Evolutionary conservation across 2,329 filamentous ascomycete genomes (phyloP).

Genomic region (Aureobasidium zeae): DNA sequence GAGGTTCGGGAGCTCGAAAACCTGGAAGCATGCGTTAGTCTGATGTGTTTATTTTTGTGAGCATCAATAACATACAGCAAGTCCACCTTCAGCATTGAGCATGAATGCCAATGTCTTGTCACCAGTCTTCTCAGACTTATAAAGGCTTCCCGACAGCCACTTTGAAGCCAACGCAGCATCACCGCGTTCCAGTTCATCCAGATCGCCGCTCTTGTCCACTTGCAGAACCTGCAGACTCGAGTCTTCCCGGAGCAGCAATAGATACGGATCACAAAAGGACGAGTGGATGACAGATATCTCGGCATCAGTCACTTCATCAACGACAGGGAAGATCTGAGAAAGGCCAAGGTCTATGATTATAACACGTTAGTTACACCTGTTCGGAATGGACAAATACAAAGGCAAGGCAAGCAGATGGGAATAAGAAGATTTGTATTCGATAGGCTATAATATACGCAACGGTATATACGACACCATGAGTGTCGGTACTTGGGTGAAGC

Average conservation of each 20-base stretch:
- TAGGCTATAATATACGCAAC: slow-evolving; percentile 12
- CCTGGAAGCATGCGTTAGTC: slow-evolving; percentile 35
- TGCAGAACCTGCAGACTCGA: slow-evolving; percentile 68
- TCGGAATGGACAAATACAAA: neutral
- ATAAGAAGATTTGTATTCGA: slow-evolving; percentile 15
- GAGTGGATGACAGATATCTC: slow-evolving; percentile 71
- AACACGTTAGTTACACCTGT: slow-evolving; percentile 1
- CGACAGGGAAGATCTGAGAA: slow-evolving; percentile 83
- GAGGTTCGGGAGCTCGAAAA: slow-evolving; percentile 69
- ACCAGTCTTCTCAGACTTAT: slow-evolving; percentile 49
- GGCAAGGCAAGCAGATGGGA: slow-evolving; percentile 3
- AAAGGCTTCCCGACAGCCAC: slow-evolving; percentile 79
- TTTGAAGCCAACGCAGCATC: slow-evolving; percentile 53
- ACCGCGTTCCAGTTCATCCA: slow-evolving; percentile 68
- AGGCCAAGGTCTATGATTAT: slow-evolving; percentile 61
- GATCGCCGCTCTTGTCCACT: slow-evolving; percentile 70
- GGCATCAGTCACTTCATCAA: slow-evolving; percentile 78
- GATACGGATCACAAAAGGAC: slow-evolving; percentile 77
- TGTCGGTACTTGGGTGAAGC: neutral
- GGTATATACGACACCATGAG: slow-evolving; percentile 1
- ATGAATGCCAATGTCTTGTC: slow-evolving; percentile 64
- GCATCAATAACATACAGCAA: slow-evolving; percentile 52
- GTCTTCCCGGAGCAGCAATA: slow-evolving; percentile 77
- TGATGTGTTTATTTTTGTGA: neutral
- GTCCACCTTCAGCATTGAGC: slow-evolving; percentile 61